Base-by-base conservation (phyloP, 2,329 filamentous ascomycete genomes). In the Amesomyces nigricolor region DNA sequence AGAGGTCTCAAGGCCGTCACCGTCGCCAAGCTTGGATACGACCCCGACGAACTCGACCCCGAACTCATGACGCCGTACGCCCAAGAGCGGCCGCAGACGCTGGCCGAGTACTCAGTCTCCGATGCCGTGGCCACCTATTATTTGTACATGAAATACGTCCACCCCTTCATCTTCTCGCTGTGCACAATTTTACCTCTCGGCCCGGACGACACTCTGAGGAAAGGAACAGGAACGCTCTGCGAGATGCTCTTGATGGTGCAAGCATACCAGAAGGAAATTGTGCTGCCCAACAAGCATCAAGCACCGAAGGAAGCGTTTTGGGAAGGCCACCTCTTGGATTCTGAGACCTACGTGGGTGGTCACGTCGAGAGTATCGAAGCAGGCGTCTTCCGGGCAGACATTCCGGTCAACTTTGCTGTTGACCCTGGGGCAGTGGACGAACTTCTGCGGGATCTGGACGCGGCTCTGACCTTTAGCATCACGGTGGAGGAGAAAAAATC, bases 61-160 rank as follows among this genome's bases (percentile, higher is more conserved):
- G 94, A 99, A 72, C 74, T 99, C 62, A 99, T 99, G 95, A 95
- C 91, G 49, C 90, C 89, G 5, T 88, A 87, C 81, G 94, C 94
- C 14, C 84, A 78, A 58, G 94, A 99, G 72, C 81, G 90, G 62
- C 94, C 94, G 0, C 94, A 99, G 69, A 95, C 90, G 0, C 77
- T 99, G 50, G 92, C 94, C 8, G 94, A 99, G 67, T 99, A 99
- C 73, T 99, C 95, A 0, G 94, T 99, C 44, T 99, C 95, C 66
- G 95, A 99, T 78, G 95, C 95, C 9, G 94, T 99, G 49, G 94
- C 94, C 19, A 99, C 94, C 0, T 99, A 99, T 70, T 99, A 99
- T 68, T 76, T 99, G 59, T 99, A 99, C 79, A 99, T 99, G 95
- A 99, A 99, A 86, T 99, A 99, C 71, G 89, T 99, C n/a, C 94